phyloP scores from a whole-genome alignment of 805 yeast genomes.

The Saccharomycopsis microspora region DNA sequence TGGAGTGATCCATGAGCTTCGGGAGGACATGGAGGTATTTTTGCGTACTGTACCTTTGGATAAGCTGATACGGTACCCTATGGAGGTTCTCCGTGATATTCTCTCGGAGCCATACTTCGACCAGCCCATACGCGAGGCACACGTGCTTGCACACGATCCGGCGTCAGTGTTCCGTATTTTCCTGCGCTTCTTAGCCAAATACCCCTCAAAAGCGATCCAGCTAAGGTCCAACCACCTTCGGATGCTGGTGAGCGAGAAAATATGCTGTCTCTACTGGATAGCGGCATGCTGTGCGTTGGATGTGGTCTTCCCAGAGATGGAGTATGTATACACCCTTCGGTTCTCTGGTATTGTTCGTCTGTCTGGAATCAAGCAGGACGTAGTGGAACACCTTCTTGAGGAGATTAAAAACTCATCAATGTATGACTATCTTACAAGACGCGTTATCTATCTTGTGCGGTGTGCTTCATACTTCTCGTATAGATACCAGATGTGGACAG shows the following conservation, averaged over 20 bases:
- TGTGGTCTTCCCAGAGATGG: slow-evolving; percentile 4
- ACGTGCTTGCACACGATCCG: neutral
- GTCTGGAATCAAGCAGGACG: slow-evolving; percentile 3
- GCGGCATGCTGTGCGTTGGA: slow-evolving; percentile 3
- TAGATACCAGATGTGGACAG: slow-evolving; percentile 1
- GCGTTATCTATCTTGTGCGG: slow-evolving; percentile 4
- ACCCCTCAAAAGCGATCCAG: neutral
- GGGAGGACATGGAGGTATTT: neutral
- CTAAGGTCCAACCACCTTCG: neutral
- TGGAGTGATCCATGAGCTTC: neutral
- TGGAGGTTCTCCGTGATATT: neutral
- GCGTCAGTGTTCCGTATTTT: neutral
- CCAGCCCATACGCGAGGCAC: neutral
- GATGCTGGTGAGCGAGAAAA: neutral
- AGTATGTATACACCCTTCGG: slow-evolving; percentile 2
- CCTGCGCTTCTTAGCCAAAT: neutral
- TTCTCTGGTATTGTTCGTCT: slow-evolving; percentile 2
- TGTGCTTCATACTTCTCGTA: slow-evolving; percentile 2
- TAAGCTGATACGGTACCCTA: neutral
- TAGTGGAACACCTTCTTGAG: slow-evolving; percentile 1
- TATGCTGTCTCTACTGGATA: slow-evolving; percentile 6
- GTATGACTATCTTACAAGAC: slow-evolving; percentile 1
- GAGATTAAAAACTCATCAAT: neutral
- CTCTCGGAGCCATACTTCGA: neutral
- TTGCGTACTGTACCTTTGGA: neutral